Conservation (phyloP, 2,329 filamentous ascomycete species). For the Microdochium bolleyi region DNA sequence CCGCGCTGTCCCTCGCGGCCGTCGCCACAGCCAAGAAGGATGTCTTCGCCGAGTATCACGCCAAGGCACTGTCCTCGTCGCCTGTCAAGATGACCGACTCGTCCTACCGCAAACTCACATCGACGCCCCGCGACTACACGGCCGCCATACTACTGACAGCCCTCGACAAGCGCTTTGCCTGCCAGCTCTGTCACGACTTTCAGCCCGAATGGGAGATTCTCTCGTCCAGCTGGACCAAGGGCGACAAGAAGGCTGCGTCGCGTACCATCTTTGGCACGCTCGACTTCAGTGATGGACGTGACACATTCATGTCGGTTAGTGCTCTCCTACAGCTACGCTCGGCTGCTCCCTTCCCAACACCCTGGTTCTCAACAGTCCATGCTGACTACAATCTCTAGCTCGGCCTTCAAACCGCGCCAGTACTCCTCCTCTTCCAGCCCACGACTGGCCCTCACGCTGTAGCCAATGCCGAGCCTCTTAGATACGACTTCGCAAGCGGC, state of each 20-base stretch:
- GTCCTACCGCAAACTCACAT: conserved; percentile 68
- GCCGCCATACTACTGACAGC: conserved; percentile 81
- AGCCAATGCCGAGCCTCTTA: conserved; percentile 56
- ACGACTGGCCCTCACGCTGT: conserved; percentile 75
- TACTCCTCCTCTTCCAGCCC: conserved; percentile 80
- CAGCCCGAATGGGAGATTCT: conserved; percentile 91
- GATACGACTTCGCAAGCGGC: conserved; percentile 79
- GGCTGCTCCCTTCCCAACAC: background rate
- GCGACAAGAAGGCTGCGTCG: conserved; percentile 66
- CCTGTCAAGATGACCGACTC: conserved; percentile 74
- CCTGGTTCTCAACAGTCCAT: conserved; percentile 1
- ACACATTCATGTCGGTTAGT: conserved; percentile 77
- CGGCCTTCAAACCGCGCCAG: conserved; percentile 86
- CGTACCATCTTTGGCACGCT: conserved; percentile 74
- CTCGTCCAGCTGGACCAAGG: conserved; percentile 77
- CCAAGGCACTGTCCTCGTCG: conserved; percentile 54
- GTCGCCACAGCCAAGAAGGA: conserved; percentile 40
- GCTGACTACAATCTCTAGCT: conserved; percentile 45
- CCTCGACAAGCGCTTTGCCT: conserved; percentile 74
- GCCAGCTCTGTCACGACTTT: conserved; percentile 80
- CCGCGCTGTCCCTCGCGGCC: conserved; percentile 49
- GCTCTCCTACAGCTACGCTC: background rate
- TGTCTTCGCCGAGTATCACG: conserved; percentile 64
- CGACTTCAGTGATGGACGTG: conserved; percentile 80
- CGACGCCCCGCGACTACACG: conserved; percentile 74